Evolutionary conservation across 2,329 filamentous ascomycete genomes (phyloP).

Genomic region (Aspergillus thermomutatus): DNA sequence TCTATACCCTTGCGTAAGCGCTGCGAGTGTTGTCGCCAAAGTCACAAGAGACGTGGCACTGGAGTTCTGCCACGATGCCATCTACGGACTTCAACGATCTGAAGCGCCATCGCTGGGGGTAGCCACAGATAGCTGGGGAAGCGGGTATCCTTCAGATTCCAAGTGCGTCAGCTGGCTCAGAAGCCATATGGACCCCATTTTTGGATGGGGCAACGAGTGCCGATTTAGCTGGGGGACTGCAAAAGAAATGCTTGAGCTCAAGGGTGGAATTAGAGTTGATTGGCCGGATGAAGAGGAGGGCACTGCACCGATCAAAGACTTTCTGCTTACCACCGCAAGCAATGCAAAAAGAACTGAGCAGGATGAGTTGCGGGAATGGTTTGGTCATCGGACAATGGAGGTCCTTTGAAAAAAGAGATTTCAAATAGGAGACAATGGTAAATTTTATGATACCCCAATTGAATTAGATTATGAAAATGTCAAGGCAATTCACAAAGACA

Average conservation of each 20-base stretch:
- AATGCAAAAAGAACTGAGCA: conserved; percentile 47
- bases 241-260: conserved; percentile 86
- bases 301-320: conserved; percentile 67
- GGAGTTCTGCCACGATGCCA: conserved; percentile 68
- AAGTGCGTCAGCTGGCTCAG: conserved; percentile 79
- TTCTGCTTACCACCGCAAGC: conserved; percentile 52
- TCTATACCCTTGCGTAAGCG: conserved; percentile 87
- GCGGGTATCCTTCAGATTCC: conserved; percentile 86
- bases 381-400: conserved; percentile 66
- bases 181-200: conserved; percentile 83
- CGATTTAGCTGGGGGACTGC: conserved; percentile 94
- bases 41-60: conserved; percentile 89
- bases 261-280: conserved; percentile 68
- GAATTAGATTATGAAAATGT: neutral
- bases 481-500: neutral
- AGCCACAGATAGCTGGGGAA: conserved; percentile 67
- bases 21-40: conserved; percentile 91
- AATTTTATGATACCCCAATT: conserved; percentile 25
- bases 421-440: conserved; percentile 16
- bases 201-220: conserved; percentile 92
- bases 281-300: conserved; percentile 77
- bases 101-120: conserved; percentile 29
- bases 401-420: conserved; percentile 62
- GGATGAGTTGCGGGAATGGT: conserved; percentile 80
- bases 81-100: conserved; percentile 32